phyloP scores from a whole-genome alignment of 75 land plant species.

The Chamaecyparis obtusa region DNA sequence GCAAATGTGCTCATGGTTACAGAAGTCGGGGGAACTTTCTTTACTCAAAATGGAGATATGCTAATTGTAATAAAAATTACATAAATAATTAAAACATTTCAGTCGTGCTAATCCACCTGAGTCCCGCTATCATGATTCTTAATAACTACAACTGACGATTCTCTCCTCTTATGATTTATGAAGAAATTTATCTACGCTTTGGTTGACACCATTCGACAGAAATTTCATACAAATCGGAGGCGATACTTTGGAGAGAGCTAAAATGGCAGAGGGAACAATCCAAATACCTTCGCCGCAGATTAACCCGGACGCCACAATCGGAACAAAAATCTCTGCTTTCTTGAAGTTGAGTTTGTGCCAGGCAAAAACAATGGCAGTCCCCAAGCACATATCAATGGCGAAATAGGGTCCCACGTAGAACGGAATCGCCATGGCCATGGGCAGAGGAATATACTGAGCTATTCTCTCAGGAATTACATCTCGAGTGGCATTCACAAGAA shows the following conservation, averaged over 20 bases:
- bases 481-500: constrained; percentile 32
- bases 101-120: too few relatives aligned
- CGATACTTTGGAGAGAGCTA: constrained; percentile 43
- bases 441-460: constrained; percentile 48
- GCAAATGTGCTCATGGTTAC: too few relatives aligned
- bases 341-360: constrained; percentile 49
- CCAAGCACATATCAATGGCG: constrained; percentile 69
- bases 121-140: too few relatives aligned
- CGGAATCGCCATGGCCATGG: constrained; percentile 86
- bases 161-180: background rate
- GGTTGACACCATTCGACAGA: constrained; percentile 16
- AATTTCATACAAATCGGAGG: constrained; percentile 78
- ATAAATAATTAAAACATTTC: too few relatives aligned
- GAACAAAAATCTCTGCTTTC: constrained; percentile 43
- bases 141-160: too few relatives aligned
- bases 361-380: constrained; percentile 47
- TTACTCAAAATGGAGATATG: too few relatives aligned
- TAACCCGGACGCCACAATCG: constrained; percentile 75
- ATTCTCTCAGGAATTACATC: constrained; percentile 24
- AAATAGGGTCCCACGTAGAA: constrained; percentile 63
- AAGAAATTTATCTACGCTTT: background rate
- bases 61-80: too few relatives aligned
- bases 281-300: constrained; percentile 83
- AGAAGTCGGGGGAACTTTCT: too few relatives aligned
- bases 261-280: constrained; percentile 61